These are phyloP conservation scores for Ceratobasidium theobromae DNA, from an alignment of 1,284 basidiomycete genomes.

Conservation along the genomic window DNA sequence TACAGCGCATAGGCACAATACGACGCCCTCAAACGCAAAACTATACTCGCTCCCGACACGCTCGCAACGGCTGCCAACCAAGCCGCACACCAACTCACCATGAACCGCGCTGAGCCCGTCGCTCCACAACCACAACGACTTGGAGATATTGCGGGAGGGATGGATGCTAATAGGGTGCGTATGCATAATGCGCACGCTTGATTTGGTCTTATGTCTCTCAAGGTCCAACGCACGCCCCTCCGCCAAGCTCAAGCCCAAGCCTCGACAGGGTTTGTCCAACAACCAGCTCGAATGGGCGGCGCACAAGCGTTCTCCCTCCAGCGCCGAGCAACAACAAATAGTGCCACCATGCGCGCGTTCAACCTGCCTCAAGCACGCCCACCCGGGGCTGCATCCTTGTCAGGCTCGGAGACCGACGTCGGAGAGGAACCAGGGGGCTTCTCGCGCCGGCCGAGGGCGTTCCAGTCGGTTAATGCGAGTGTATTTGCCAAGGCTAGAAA, in stretches of 20 bases:
- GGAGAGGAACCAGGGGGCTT: background rate
- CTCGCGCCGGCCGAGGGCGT: background rate
- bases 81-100: slow-evolving; percentile 4
- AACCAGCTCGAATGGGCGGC: slow-evolving; percentile 4
- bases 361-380: slow-evolving; percentile 33
- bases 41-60: slow-evolving; percentile 53
- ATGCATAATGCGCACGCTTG: background rate
- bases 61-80: slow-evolving; percentile 28
- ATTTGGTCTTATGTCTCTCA: background rate
- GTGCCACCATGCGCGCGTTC: background rate
- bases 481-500: slow-evolving; percentile 13
- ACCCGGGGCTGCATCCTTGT: slow-evolving; percentile 29
- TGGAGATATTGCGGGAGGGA: slow-evolving; percentile 61
- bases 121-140: slow-evolving; percentile 39
- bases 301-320: background rate
- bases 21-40: slow-evolving; percentile 76
- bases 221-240: slow-evolving; percentile 76
- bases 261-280: slow-evolving; percentile 15
- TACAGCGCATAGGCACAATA: slow-evolving; percentile 54
- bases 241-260: slow-evolving; percentile 45
- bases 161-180: slow-evolving; percentile 66
- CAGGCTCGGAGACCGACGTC: slow-evolving; percentile 1
- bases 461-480: slow-evolving; percentile 9
- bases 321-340: slow-evolving; percentile 1
- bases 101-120: slow-evolving; percentile 11